These are phyloP conservation scores for Metschnikowia similis DNA, from an alignment of 805 yeast species.

Conservation along the genomic window DNA sequence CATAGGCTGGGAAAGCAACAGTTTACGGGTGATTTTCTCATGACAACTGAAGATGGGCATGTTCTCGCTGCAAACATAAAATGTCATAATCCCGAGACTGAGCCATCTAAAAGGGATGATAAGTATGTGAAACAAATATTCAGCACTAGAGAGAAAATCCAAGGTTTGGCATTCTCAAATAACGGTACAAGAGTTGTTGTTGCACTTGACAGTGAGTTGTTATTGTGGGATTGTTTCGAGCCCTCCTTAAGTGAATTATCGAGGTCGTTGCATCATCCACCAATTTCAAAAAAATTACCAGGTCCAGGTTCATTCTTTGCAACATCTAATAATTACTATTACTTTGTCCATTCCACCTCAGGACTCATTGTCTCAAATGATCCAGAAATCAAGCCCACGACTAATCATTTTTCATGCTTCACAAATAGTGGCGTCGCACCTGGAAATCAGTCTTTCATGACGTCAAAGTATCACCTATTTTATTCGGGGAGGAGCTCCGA, in stretches of 20 bases:
- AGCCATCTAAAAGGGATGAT: conserved; percentile 34
- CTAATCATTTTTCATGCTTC: conserved; percentile 13
- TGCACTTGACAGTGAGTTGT: conserved; percentile 16
- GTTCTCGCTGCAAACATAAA: conserved; percentile 26
- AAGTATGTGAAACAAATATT: conserved; percentile 28
- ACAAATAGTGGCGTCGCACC: not conserved
- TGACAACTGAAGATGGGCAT: conserved; percentile 27
- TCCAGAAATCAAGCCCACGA: conserved; percentile 22
- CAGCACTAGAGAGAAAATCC: conserved; percentile 14
- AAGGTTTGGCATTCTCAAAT: conserved; percentile 20
- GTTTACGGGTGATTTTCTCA: conserved; percentile 29
- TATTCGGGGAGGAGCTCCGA: conserved; percentile 16
- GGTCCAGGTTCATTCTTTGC: not conserved
- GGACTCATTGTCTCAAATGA: conserved; percentile 28
- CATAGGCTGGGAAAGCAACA: conserved; percentile 2
- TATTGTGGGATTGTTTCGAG: conserved; percentile 35
- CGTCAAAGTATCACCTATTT: conserved; percentile 31
- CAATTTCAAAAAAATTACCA: not conserved
- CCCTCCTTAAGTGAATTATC: conserved; percentile 24
- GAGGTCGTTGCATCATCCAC: conserved; percentile 21
- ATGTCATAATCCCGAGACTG: conserved; percentile 23
- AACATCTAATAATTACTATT: conserved; percentile 1
- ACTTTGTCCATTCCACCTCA: conserved; percentile 9
- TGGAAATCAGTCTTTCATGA: conserved; percentile 15
- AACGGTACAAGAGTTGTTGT: conserved; percentile 22